Conservation (phyloP, 495 filamentous ascomycete genomes). For the Staphylotrichum tortipilum region DNA sequence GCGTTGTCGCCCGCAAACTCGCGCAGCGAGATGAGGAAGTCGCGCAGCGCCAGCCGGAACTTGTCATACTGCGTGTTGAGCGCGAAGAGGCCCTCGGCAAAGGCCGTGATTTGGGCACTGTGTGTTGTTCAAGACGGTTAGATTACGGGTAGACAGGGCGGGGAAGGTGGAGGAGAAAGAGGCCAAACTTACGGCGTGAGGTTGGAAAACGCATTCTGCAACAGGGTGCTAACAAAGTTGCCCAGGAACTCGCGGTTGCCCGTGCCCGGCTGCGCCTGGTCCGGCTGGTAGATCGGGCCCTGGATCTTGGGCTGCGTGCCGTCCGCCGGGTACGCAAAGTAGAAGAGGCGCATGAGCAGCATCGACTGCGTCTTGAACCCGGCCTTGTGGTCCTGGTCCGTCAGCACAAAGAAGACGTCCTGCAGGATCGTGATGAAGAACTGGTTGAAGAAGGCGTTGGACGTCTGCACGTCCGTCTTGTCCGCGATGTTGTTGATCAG, state of each 20-base stretch:
- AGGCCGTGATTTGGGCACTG: constrained; percentile 77
- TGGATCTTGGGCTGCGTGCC: constrained; percentile 68
- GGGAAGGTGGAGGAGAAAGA: too few relatives aligned
- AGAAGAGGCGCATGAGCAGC: constrained; percentile 92
- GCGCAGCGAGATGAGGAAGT: constrained; percentile 94
- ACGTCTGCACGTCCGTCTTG: constrained; percentile 69
- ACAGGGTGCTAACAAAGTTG: constrained; percentile 73
- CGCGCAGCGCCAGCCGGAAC: constrained; percentile 36
- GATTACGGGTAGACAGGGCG: constrained; percentile 31
- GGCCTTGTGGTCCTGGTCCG: constrained; percentile 96
- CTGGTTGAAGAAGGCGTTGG: constrained; percentile 91
- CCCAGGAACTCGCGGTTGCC: constrained; percentile 81
- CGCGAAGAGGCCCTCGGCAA: constrained; percentile 32
- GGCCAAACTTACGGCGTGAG: constrained; percentile 83
- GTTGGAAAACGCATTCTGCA: constrained; percentile 88
- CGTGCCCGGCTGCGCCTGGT: constrained; percentile 72
- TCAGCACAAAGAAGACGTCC: constrained; percentile 97
- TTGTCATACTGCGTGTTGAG: constrained; percentile 19
- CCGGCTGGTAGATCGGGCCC: constrained; percentile 78
- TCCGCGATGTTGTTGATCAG: constrained; percentile 96
- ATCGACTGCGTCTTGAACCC: constrained; percentile 96
- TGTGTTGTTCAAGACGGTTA: too few relatives aligned
- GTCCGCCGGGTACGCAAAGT: constrained; percentile 63
- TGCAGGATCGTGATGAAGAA: constrained; percentile 94
- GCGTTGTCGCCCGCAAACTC: constrained; percentile 91